A percentile compares a stretch with the other conserved stretches of the same genome.
These are phyloP conservation scores for Hypoxylon trugodes DNA, from an alignment of 495 filamentous ascomycete genomes.

Conservation along the genomic window DNA sequence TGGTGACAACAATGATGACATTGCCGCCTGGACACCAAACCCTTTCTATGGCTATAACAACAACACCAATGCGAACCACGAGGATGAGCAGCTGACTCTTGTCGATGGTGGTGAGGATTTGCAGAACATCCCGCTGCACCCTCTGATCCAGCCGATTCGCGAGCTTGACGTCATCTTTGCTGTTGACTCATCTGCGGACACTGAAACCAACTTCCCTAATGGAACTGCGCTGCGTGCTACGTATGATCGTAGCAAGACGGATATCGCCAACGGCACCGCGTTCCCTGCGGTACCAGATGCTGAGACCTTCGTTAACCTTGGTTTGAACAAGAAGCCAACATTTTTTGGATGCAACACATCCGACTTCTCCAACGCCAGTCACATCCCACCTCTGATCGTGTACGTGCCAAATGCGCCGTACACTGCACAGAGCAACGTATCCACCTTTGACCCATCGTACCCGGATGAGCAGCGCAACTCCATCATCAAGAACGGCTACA, in stretches of 20 bases:
- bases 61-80: conserved; percentile 66
- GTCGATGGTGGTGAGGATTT: conserved; percentile 83
- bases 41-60: conserved; percentile 81
- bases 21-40: conserved; percentile 84
- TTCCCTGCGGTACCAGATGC: conserved; percentile 85
- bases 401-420: conserved; percentile 93
- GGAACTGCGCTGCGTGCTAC: conserved; percentile 84
- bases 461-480: conserved; percentile 69
- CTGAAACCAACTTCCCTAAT: conserved; percentile 80
- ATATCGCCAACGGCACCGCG: conserved; percentile 78
- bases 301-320: conserved; percentile 87
- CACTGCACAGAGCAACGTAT: conserved; percentile 72
- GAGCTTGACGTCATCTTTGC: conserved; percentile 92
- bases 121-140: conserved; percentile 89
- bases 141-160: conserved; percentile 81
- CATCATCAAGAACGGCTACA: conserved; percentile 85
- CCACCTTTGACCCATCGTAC: conserved; percentile 74
- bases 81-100: conserved; percentile 68
- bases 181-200: conserved; percentile 86
- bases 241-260: conserved; percentile 74
- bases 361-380: conserved; percentile 65
- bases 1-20: conserved; percentile 70
- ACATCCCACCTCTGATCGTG: conserved; percentile 74
- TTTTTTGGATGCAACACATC: conserved; percentile 89
- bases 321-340: conserved; percentile 83